Evolutionary conservation across 768 basidiomycete species (phyloP), one percentile per base, ranked within the genome.

Genomic region (Lepiota brunneoincarnata): DNA sequence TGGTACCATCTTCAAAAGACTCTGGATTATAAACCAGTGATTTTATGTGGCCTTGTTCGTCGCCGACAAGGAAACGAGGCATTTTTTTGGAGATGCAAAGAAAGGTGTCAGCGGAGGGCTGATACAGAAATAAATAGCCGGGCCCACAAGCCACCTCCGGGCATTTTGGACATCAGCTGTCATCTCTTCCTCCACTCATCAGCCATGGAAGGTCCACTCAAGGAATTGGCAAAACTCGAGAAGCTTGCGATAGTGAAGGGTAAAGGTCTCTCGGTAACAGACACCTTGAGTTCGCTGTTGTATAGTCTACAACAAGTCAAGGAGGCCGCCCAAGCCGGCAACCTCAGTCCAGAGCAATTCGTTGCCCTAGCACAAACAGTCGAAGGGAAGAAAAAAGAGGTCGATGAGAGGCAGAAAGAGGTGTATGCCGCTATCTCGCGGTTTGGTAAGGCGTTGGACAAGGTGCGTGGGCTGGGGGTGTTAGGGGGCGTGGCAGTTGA

Each of bases 361-460:
- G 70, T 67, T 28, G 64, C 75, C 6, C 71, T 91, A 9, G 72
- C 78, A 15, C 80, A 79, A 64, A 75, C 76, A 2, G 78, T 91
- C 2, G 89, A 91, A 45, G 67, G 73, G 0, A 82, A 71, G 69
- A 93, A 90, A 84, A 93, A 86, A 66, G 91, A 91, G 54, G 75
- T 93, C 1, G 91, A 92, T 54, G 91, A 94, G 34, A 79, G 86
- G 2, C 86, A 94, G 75, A 98, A 95, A 68, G 93, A 94, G 60
- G 78, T 93, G 31, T 91, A 95, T 62, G 81, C 78, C 17, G 83
- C 86, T 2, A 70, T 97, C 7, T 81, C 84, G 23, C 82, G 83
- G 59, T 76, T 95, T 35, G 92, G 91, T 24, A 98, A 94, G 71
- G 79, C 84, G 0, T 69, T 98, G 65, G 96, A 98, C 65, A 98